Evolutionary conservation across 192 early-diverging fungal species (phyloP).

Genomic region (Chytriomyces sp.): DNA sequence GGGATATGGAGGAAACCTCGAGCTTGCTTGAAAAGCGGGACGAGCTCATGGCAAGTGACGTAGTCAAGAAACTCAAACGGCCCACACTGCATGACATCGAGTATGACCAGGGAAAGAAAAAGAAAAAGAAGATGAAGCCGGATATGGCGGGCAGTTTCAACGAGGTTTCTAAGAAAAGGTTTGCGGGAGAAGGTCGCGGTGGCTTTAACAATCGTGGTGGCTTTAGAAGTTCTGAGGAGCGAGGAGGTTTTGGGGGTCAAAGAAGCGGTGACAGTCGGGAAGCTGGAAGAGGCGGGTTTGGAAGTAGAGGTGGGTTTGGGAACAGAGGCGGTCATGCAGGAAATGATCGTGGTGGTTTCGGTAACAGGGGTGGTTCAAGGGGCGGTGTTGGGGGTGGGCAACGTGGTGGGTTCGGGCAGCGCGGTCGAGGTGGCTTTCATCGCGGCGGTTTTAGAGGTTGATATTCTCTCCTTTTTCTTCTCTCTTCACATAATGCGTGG

Average conservation of each 20-base stretch:
- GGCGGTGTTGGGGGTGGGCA: neutral
- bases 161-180: neutral
- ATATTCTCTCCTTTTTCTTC: neutral
- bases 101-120: constrained; percentile 34
- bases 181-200: neutral
- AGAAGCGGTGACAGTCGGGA: neutral
- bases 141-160: neutral
- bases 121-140: constrained; percentile 18
- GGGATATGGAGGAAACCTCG: constrained; percentile 18
- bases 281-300: neutral
- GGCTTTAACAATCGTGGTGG: neutral
- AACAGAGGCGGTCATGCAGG: constrained; percentile 1
- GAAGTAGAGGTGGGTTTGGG: constrained; percentile 11
- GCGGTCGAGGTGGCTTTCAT: neutral
- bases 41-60: constrained; percentile 1
- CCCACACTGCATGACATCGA: constrained; percentile 24
- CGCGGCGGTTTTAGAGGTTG: neutral
- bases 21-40: constrained; percentile 16
- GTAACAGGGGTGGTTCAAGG: neutral
- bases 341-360: neutral
- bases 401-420: constrained; percentile 10
- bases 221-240: neutral
- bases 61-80: constrained; percentile 1
- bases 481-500: neutral
- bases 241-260: neutral